Base-by-base conservation (phyloP, 257 asterid genomes). In the Gynochthodes officinalis region DNA sequence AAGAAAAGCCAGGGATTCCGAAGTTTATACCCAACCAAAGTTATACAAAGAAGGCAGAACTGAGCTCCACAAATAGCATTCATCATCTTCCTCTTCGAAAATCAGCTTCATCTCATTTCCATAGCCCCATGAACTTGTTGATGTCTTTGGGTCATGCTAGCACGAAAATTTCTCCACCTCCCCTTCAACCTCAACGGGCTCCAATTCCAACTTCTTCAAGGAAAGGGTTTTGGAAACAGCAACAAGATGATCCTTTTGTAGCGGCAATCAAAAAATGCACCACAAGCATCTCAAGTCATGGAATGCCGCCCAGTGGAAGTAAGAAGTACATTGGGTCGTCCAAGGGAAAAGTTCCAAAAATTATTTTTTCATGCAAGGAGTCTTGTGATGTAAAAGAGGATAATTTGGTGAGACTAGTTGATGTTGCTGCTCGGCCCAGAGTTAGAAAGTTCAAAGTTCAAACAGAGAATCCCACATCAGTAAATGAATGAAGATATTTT, bases 1-100 rank as follows among this genome's bases (percentile, higher is more conserved):
- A 91, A 82, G 90, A 85, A 81, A 84, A 72, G 69, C 95, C 97
- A 16, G 95, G 97, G 40, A 69, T 85, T 13, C 64, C 93, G 21
- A 91, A 89, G 77, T 71, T 78, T 73, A 63, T 16, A 62, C 83
- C 75, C 50, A 16, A 12, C 64, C 50, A 40, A 55, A 83, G 75
- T 30, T 74, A 71, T 58, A 32, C 75, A 10, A 65, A 80, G 16
- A 70, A 73, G 27, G 6, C 64, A 15, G 76, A 28, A 15, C 23
- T 10, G 7, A 30, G 64, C 67, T 6, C 27, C 73, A 15, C 33
- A 35, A 43, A 18, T 12, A 16, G 35, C 15, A 30, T 7, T 32
- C 18, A 16, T 59, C 39, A 48, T 39, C 59, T 0, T 28, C 50
- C 73, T 55, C 50, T 35, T n/a, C 74, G 27, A 33, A 70, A 60